Evolutionary conservation across 371 early-diverging fungal genomes (phyloP), one percentile per base, ranked within the genome.

Genomic region (Mortierella polycephala): DNA sequence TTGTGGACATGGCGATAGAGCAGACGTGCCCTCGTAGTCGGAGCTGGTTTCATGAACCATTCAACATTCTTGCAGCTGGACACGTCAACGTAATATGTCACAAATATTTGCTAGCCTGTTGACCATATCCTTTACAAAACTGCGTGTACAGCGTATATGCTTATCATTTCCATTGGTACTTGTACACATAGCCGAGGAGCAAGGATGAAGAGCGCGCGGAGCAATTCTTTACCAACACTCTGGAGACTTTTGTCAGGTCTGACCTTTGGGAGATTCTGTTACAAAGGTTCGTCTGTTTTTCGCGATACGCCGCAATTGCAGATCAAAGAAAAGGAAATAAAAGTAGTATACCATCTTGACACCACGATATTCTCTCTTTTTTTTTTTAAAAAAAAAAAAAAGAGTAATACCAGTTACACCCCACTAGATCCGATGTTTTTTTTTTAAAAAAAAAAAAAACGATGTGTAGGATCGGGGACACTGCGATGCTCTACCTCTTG

Each of bases 401-500:
- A 7, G 13, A 7, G 13, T 45, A 7, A 9, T 9, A 45, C 13
- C n/a, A 58, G 14, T 9, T 42, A 13, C 14, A 12, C 46, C 54
- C 5, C 7, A 7, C 16, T 11, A 23, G 9, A 7, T 44, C 16
- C 46, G 18, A 11, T 42, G 5, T 16, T 40, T 50, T 7, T 39
- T 65, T 18, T 23, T 14, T 39, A 47, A 1, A 37, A 46, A 3
- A 10, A 9, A 21, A 14, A 16, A 44, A 21, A 30, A 30, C 30
- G 30, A 30, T 30, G 30, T 30, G 30, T 64, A 79, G 80, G 46
- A 69, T 79, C 41, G 80, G 80, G 3, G 57, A 66, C 9, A 52
- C 21, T 7, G 67, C 67, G 1, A 79, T 79, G 80, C 44, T 69
- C 8, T 66, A 66, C 50, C 65, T 79, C 13, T 63, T 79, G 57